A percentile compares a stretch with the other conserved stretches of the same genome.
Evolutionary conservation across 768 basidiomycete genomes (phyloP).

Genomic region (Cyclocybe aegerita): DNA sequence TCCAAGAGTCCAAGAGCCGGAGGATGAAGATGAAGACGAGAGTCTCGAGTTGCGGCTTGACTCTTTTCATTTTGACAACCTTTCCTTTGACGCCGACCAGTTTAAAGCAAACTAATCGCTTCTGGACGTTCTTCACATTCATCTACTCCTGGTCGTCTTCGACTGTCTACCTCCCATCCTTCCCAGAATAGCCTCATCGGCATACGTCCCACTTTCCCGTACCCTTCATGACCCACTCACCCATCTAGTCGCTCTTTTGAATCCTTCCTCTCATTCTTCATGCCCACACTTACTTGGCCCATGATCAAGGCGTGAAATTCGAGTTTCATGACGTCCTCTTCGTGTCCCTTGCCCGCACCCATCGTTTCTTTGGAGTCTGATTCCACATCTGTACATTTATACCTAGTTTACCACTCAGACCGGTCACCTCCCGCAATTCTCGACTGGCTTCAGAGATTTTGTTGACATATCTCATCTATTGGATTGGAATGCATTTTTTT

Average conservation of each 20-base stretch:
- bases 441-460: no score
- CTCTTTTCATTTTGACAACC: constrained; percentile 69
- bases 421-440: no score
- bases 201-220: neutral
- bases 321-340: no score
- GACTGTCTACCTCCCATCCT: neutral
- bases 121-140: neutral
- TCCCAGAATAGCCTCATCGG: neutral
- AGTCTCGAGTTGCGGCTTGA: constrained; percentile 69
- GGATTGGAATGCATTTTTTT: no score
- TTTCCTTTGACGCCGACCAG: constrained; percentile 65
- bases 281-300: no score
- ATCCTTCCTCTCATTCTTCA: no score
- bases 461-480: no score
- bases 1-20: constrained; percentile 1
- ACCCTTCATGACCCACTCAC: constrained; percentile 14
- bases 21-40: constrained; percentile 31
- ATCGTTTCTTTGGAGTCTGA: no score
- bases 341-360: no score
- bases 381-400: no score
- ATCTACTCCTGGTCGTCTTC: neutral
- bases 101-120: constrained; percentile 28
- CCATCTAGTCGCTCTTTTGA: neutral
- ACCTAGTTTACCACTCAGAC: no score
- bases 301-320: no score